Base-by-base conservation (phyloP, 2,329 filamentous ascomycete genomes). In the Colletotrichum brevisporum region DNA sequence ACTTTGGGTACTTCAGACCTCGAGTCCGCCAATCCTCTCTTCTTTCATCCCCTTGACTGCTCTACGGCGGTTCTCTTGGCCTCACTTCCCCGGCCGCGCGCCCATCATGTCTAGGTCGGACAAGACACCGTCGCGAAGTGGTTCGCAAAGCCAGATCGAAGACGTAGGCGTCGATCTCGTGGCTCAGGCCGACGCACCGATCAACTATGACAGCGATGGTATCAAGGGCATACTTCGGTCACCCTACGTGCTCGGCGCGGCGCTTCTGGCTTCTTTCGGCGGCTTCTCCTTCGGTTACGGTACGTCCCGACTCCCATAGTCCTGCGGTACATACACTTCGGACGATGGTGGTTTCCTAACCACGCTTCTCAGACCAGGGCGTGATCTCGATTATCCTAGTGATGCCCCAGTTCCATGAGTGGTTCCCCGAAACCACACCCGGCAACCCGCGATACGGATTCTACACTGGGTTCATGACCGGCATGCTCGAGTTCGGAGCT, bases 391-490 rank as follows among this genome's bases (percentile, higher is more conserved):
- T 85, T 53, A 83, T 84, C 68, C 77, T 83, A 10, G 79, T 82
- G 16, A 84, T 85, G 81, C 74, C 77, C 0, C 81, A 84, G 57
- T 85, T 85, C 69, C 78, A 83, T 26, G 62, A 75, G 0, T 72
- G 71, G 1, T 84, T 81, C 71, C 79, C 80, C 16, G 75, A 76
- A 5, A 75, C 75, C 5, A 76, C 74, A 0, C 71, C 62, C 9
- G 47, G 41, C 3, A 39, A 53, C 21, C 41, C 60, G 16, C 21
- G 52, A 48, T 60, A 60, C 6, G 55, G 55, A 26, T 82, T 82
- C 71, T 75, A 76, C 58, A 80, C 75, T 52, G 78, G 82, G 4
- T 74, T 84, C 58, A 80, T 83, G 76, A 84, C 82, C 2, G 81
- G 77, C 6, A 83, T 83, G 79, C 75, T 84, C 18, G 76, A 79